Conservation (phyloP, 345 rosid species). For the Eucalyptus pumila region DNA sequence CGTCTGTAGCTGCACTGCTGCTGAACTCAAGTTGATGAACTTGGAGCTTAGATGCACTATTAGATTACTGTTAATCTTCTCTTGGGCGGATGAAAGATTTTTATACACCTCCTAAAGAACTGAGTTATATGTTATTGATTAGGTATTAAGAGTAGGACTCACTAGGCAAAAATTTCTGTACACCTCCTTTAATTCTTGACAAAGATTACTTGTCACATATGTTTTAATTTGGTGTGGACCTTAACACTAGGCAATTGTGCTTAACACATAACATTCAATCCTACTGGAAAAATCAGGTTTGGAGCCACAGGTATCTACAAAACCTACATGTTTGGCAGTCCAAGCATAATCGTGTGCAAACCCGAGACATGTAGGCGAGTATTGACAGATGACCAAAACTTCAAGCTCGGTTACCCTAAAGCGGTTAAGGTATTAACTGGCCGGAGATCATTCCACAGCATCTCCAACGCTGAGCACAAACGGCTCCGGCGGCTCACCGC, state of each 20-base stretch:
- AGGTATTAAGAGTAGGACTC: background rate
- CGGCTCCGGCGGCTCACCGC: slow-evolving; percentile 9
- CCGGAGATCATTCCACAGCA: background rate
- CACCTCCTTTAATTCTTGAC: no score
- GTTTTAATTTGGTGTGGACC: no score
- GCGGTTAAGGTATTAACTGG: slow-evolving; percentile 4
- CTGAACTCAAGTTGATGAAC: background rate
- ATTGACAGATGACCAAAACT: slow-evolving; percentile 3
- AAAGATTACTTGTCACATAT: no score
- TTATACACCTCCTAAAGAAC: background rate
- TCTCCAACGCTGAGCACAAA: slow-evolving; percentile 3
- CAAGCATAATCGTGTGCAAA: slow-evolving; percentile 1
- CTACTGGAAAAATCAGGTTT: no score
- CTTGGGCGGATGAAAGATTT: background rate
- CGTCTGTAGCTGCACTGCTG: background rate
- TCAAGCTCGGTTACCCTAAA: slow-evolving; percentile 7
- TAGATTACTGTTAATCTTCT: background rate
- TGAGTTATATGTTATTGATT: background rate
- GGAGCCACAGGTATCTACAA: background rate
- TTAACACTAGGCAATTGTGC: no score
- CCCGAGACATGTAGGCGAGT: slow-evolving; percentile 16
- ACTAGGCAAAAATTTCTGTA: no score
- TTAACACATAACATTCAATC: no score
- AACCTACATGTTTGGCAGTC: slow-evolving; percentile 9
- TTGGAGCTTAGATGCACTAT: background rate